phyloP scores from a whole-genome alignment of 75 land plant species.

The Pinus taeda region DNA sequence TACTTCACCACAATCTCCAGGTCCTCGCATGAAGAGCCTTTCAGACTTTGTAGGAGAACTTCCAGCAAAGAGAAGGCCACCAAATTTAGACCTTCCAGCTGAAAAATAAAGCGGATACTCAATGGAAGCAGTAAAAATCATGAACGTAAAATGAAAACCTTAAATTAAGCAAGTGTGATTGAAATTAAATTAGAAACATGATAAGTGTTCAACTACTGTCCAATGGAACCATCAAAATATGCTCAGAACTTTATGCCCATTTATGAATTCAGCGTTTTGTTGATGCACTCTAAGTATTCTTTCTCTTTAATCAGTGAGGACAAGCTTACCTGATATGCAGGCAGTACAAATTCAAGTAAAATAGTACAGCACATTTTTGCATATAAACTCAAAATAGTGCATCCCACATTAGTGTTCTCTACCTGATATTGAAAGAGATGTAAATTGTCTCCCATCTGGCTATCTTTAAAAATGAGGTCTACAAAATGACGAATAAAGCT shows the following conservation, averaged over 20 bases:
- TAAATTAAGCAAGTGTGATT: neutral
- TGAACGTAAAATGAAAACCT: neutral
- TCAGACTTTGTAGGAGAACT: constrained; percentile 10
- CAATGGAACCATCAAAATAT: too few relatives aligned
- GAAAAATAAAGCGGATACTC: neutral
- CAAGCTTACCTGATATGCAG: neutral
- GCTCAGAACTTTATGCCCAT: neutral
- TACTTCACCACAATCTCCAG: constrained; percentile 97
- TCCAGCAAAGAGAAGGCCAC: constrained; percentile 61
- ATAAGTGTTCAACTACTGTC: too few relatives aligned
- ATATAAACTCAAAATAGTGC: too few relatives aligned
- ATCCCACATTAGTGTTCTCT: neutral
- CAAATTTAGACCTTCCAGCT: constrained; percentile 44
- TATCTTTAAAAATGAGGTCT: neutral
- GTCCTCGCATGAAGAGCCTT: constrained; percentile 82
- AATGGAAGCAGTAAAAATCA: neutral
- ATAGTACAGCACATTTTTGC: neutral
- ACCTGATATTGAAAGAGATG: neutral
- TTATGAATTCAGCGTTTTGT: neutral
- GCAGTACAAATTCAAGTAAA: neutral
- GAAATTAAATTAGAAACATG: too few relatives aligned
- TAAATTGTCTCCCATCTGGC: neutral
- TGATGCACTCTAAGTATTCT: neutral
- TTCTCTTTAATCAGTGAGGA: neutral
- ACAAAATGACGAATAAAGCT: neutral